Percentiles rank a stretch among this genome's conserved stretches.
Conservation (phyloP, 257 asterid genomes). For the Nicotiana undulata region DNA sequence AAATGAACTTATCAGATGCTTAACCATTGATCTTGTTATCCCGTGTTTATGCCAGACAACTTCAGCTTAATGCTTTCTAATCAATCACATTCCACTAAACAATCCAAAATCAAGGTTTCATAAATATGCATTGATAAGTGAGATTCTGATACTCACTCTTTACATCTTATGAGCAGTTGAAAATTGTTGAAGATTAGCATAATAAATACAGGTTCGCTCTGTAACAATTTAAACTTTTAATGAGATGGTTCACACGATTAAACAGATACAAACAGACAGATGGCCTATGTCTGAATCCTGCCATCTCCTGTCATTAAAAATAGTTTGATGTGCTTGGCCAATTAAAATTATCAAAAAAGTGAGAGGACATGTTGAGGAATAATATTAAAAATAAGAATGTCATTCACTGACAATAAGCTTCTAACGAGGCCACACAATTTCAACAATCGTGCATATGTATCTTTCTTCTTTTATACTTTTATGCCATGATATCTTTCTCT, state of each 20-base stretch:
- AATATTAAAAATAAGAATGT: not conserved
- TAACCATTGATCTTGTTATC: not conserved
- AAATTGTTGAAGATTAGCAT: not conserved
- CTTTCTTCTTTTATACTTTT: not conserved
- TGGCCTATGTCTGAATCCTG: not conserved
- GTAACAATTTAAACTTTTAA: not conserved
- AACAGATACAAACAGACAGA: not conserved
- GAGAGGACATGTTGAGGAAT: not conserved
- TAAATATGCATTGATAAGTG: not conserved
- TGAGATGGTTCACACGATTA: not conserved
- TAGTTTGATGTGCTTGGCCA: not conserved
- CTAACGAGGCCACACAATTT: not conserved
- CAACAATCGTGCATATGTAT: not conserved
- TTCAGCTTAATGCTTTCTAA: not conserved
- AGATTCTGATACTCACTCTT: no score
- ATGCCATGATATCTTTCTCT: not conserved
- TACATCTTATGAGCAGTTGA: not conserved
- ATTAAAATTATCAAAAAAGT: not conserved
- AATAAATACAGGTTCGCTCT: no score
- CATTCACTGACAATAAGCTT: not conserved
- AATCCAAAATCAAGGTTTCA: not conserved
- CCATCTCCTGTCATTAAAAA: not conserved
- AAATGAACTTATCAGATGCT: not conserved
- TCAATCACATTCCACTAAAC: not conserved
- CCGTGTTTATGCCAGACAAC: not conserved